Base-by-base conservation (phyloP, 2,329 filamentous ascomycete genomes). In the Phaeoacremonium minimum region DNA sequence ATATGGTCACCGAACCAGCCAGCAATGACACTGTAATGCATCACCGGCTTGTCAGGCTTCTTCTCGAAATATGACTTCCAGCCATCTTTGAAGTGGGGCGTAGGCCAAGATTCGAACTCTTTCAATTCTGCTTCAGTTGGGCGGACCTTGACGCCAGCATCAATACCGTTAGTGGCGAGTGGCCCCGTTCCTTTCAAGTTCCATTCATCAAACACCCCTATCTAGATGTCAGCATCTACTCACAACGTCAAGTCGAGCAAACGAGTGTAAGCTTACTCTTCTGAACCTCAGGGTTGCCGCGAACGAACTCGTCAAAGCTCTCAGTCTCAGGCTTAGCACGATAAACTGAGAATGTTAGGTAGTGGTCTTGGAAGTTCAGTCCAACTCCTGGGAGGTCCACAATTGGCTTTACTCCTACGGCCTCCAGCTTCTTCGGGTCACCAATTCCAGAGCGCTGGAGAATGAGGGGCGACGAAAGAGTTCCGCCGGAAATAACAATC, bases 51-150 rank as follows among this genome's bases (percentile, higher is more conserved):
- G 61, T 90, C 85, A 1, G 84, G 84, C 67, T 89, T 89, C 55
- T 90, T 63, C 67, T 87, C 85, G 61, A 90, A 91, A 65, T 91
- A 90, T 36, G 75, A 81, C 49, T 90, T 79, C 84, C 85, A 91
- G 3, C 85, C 84, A 6, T 75, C 73, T 31, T 72, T 73, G 67
- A 91, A 91, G 36, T 87, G 80, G 9, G 78, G 77, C 32, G 78
- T 87, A 0, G 85, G 85, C 83, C 85, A 87, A 6, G 58, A 72
- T 55, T 83, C 79, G 59, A 89, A 84, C 49, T 80, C 66, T 34
- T 73, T 69, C 14, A 87, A 69, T 50, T 90, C 85, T 31, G 83
- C 63, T 41, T 78, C 67, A 0, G 75, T 85, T 0, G 85, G 85
- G 3, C 85, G 73, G 50, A 88, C 74, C 67, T 90, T 90, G 43